phyloP scores from a whole-genome alignment of 31 red algal species.

The Bonnemaisonia californica region DNA sequence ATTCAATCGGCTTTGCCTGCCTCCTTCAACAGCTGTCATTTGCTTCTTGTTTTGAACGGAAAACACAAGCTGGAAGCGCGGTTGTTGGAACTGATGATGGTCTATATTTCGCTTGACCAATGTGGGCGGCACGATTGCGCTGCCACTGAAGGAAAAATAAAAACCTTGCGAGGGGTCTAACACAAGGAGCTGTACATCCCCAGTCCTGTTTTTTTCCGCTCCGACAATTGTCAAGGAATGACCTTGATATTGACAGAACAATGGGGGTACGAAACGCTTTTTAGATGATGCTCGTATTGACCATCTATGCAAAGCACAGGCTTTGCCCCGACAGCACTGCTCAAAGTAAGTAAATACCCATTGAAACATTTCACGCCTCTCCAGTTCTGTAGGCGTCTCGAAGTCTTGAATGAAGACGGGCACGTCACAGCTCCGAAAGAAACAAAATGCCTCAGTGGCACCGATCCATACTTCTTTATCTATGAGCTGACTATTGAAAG shows the following conservation, averaged over 20 bases:
- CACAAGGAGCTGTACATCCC: conserved; percentile 37
- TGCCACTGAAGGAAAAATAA: conserved; percentile 1
- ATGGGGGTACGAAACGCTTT: conserved; percentile 39
- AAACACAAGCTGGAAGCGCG: conserved; percentile 57
- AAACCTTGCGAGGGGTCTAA: conserved; percentile 46
- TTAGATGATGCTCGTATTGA: not conserved
- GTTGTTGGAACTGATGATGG: conserved; percentile 45
- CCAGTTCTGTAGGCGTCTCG: conserved; percentile 33
- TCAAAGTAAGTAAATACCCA: conserved; percentile 61
- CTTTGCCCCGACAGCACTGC: conserved; percentile 14
- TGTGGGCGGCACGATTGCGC: not conserved
- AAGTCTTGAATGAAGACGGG: conserved; percentile 44
- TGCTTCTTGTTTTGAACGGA: too few species aligned
- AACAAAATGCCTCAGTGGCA: conserved; percentile 46
- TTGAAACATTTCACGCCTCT: conserved; percentile 42
- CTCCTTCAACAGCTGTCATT: too few species aligned
- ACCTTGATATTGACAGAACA: conserved; percentile 61
- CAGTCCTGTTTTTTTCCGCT: conserved; percentile 41
- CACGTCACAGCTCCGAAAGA: conserved; percentile 35
- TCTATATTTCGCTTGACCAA: conserved; percentile 27
- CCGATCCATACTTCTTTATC: conserved; percentile 75
- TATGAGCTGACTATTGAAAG: conserved; percentile 35
- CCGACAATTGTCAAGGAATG: conserved; percentile 51
- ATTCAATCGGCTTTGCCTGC: too few species aligned
- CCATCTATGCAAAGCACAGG: conserved; percentile 32